Conservation (phyloP, 2,329 filamentous ascomycete genomes). For the Colletotrichum ledebouriae region DNA sequence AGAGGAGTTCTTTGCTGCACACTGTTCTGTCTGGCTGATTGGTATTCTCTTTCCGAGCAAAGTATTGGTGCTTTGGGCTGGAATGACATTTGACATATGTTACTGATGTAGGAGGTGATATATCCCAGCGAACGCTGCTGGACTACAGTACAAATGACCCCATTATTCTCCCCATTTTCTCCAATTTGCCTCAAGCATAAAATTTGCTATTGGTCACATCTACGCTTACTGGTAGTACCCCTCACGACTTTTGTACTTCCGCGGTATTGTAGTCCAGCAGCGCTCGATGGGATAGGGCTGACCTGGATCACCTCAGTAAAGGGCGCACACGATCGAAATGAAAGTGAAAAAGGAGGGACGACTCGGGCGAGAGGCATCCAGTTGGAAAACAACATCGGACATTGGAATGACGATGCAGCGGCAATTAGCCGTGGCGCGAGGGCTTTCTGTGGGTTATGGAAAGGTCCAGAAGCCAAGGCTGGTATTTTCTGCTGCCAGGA, state of each 20-base stretch:
- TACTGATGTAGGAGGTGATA: too few species aligned
- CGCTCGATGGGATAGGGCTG: conserved; percentile 20
- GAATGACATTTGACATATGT: too few species aligned
- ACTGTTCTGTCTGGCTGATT: not conserved
- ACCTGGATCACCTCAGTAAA: conserved; percentile 34
- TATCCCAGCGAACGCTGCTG: too few species aligned
- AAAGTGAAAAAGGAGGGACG: conserved; percentile 20
- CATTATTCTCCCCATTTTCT: too few species aligned
- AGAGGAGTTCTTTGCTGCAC: not conserved
- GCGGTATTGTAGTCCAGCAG: too few species aligned
- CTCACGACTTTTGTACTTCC: too few species aligned
- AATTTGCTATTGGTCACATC: too few species aligned
- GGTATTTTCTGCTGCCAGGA: conserved; percentile 11
- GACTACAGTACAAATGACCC: too few species aligned
- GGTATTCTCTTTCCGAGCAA: too few species aligned
- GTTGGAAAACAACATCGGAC: not conserved
- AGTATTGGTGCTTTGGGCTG: too few species aligned
- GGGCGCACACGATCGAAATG: conserved; percentile 30
- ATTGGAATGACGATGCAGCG: not conserved
- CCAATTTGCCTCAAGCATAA: too few species aligned
- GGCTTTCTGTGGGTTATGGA: conserved; percentile 25
- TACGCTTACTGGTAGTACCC: too few species aligned
- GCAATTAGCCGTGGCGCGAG: not conserved
- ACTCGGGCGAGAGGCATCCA: conserved; percentile 3
- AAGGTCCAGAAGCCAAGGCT: conserved; percentile 35